Evolutionary conservation across 2,329 filamentous ascomycete genomes (phyloP), one percentile per base, ranked within the genome.

Genomic region (Podosphaera xanthii): DNA sequence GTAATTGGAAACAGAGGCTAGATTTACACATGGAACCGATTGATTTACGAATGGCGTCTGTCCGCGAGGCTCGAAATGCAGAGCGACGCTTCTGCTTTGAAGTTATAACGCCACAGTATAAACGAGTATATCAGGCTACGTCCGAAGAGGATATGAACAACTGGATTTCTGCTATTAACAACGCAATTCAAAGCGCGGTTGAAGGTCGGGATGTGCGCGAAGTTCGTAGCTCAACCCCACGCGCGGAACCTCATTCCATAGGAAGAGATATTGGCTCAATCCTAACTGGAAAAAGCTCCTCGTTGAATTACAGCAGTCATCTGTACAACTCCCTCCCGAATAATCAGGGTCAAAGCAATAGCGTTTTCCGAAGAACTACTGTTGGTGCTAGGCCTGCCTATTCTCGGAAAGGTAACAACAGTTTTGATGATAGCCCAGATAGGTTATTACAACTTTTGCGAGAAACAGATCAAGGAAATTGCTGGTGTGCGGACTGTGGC

Each of bases 1-100:
- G 90, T 69, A 97, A 98, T 70, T 98, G 92, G 92, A 98, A 98
- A 72, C 88, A 98, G 70, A 91, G 82, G 70, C 79, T 98, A 33
- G 92, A 98, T 71, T 75, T 97, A 34, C 94, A 98, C 70, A 97
- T 95, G 82, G 92, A 97, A 1, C 92, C 92, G 0, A 97, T 98
- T 64, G 94, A 98, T 70, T 76, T 98, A 53, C 86, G 92, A 42
- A 92, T 97, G 82, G 92, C 92, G 8, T 97, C 92, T 14, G 94
- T 98, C 14, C 82, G 92, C 60, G 92, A 98, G 73, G 91, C 94
- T 48, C 83, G 92, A 33, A 95, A 94, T 70, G 87, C 90, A 1
- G 94, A 98, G 67, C 81, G 92, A 34, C 82, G 92, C 4, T 98
- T 98, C 71, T 97, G 91, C 71, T 98, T 98, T 66, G 92, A 98